A percentile compares a stretch with the other conserved stretches of the same genome.
Evolutionary conservation across 2,329 filamentous ascomycete species (phyloP).

Genomic region (Lasiodiplodia theobromae): DNA sequence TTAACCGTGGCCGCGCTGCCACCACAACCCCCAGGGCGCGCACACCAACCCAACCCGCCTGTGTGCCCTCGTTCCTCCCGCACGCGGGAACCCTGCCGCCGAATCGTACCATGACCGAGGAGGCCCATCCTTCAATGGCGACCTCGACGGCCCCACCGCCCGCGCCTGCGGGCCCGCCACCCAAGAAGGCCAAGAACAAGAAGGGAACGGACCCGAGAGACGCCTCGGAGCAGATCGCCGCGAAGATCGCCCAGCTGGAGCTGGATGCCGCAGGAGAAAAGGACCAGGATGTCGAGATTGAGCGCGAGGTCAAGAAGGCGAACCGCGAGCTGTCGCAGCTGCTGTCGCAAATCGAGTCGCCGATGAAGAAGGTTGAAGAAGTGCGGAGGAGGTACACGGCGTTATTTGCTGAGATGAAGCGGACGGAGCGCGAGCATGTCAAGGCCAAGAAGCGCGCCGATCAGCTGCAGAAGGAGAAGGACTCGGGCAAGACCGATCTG

Average conservation of each 20-base stretch:
- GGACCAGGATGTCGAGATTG: constrained; percentile 95
- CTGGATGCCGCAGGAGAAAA: constrained; percentile 92
- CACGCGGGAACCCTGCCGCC: constrained; percentile 39
- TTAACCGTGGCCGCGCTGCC: constrained; percentile 4
- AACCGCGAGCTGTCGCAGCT: constrained; percentile 89
- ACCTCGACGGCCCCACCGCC: constrained; percentile 25
- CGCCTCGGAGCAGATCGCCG: constrained; percentile 87
- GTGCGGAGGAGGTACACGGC: constrained; percentile 92
- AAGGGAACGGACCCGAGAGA: constrained; percentile 83
- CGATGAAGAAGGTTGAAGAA: constrained; percentile 88
- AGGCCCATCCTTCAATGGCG: constrained; percentile 20
- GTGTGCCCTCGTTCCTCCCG: constrained; percentile 43
- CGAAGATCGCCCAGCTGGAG: constrained; percentile 94
- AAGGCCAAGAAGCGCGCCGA: constrained; percentile 97
- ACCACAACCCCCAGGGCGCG: neutral
- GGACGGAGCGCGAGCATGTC: constrained; percentile 88
- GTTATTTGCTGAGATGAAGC: constrained; percentile 92
- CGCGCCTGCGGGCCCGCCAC: constrained; percentile 46
- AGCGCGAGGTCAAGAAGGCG: constrained; percentile 92
- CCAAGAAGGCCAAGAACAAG: constrained; percentile 84
- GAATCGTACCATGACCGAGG: constrained; percentile 26
- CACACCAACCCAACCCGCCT: constrained; percentile 44
- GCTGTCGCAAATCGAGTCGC: constrained; percentile 85
- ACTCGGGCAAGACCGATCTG: constrained; percentile 84
- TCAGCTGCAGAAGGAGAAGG: constrained; percentile 94